Base-by-base conservation (phyloP, 257 asterid genomes). In the Echium plantagineum region DNA sequence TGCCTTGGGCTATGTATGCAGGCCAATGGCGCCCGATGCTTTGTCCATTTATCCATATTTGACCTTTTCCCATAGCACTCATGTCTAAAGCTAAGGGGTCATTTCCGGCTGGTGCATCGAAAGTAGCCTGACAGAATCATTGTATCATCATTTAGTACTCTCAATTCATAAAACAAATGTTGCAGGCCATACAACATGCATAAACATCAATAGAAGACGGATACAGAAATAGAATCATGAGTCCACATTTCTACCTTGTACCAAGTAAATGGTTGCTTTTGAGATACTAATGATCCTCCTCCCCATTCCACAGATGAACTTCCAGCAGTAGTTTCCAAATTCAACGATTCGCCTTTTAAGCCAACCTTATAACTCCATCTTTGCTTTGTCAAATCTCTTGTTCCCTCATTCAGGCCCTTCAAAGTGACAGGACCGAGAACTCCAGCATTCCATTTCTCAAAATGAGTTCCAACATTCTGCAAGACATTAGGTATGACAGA, bases 11-110 rank as follows among this genome's bases (percentile, higher is more conserved):
- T 48, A 56, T 77, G 56, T 93, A 84, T 31, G 73, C 91, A 46
- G 99, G 89, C 94, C 96, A 93, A 61, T 93, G 97, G 59, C 97
- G 74, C 46, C 99, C 99, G 61, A 93, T 62, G 69, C 94, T 80
- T 70, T 81, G 77, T 5, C 99, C 97, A 24, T 93, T 93, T 67
- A 93, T 73, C 97, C 99, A 93, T 52, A 85, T 71, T 62, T 89
- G 83, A 17, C 99, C 99, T 77, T 93, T 93, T 53, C 95, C 88
- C 99, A 93, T 93, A 72, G 94, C 78, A 2, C 68, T 31, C 97
- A 93, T 86, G 59, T 93, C 99, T 60, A 89, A 18, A 42, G 84
- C 97, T 72, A 89, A 61, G 4, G 99, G 97, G 2, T 76, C 89
- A 19, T 80, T 81, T 59, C 97, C 97, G 55, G 55, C 69, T 13